A percentile compares a stretch with the other conserved stretches of the same genome.
Conservation (phyloP, 129 eudicot species). For the Heracleum sosnowskyi region DNA sequence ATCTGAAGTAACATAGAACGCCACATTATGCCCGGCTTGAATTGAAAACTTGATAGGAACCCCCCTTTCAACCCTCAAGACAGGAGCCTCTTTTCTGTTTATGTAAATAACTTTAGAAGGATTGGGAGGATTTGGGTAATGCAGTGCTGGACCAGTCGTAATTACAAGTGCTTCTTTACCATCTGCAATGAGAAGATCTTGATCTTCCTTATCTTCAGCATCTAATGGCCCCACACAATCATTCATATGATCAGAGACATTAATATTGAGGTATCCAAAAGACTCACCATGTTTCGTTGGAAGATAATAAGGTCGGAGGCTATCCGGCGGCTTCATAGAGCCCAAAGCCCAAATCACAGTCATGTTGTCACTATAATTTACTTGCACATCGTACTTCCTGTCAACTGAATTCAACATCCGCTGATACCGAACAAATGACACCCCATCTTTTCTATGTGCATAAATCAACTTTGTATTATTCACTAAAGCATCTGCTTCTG, state of each 20-base stretch:
- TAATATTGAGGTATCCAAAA: slow-evolving; percentile 56
- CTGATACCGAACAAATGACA: slow-evolving; percentile 68
- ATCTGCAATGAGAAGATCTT: slow-evolving; percentile 67
- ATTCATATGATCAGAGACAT: slow-evolving; percentile 58
- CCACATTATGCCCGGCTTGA: slow-evolving; percentile 93
- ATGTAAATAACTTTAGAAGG: slow-evolving; percentile 83
- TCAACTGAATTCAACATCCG: slow-evolving; percentile 52
- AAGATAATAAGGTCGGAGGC: slow-evolving; percentile 59
- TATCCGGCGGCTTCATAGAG: slow-evolving; percentile 73
- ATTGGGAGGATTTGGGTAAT: slow-evolving; percentile 92
- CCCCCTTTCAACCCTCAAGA: slow-evolving; percentile 92
- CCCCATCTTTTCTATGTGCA: slow-evolving; percentile 94
- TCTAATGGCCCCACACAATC: slow-evolving; percentile 90
- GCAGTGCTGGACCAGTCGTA: slow-evolving; percentile 57
- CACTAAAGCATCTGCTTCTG: slow-evolving; percentile 31
- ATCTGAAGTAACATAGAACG: slow-evolving; percentile 83
- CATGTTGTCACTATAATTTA: slow-evolving; percentile 47
- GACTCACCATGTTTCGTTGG: slow-evolving; percentile 81
- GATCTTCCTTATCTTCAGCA: slow-evolving; percentile 82
- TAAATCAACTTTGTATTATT: slow-evolving; percentile 63
- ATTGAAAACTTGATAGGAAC: slow-evolving; percentile 76
- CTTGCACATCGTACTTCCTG: slow-evolving; percentile 51
- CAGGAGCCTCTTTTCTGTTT: slow-evolving; percentile 82
- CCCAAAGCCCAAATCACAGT: slow-evolving; percentile 93
- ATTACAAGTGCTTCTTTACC: slow-evolving; percentile 67